Evolutionary conservation across 2,329 filamentous ascomycete genomes (phyloP).

Genomic region (Microsporum canis): DNA sequence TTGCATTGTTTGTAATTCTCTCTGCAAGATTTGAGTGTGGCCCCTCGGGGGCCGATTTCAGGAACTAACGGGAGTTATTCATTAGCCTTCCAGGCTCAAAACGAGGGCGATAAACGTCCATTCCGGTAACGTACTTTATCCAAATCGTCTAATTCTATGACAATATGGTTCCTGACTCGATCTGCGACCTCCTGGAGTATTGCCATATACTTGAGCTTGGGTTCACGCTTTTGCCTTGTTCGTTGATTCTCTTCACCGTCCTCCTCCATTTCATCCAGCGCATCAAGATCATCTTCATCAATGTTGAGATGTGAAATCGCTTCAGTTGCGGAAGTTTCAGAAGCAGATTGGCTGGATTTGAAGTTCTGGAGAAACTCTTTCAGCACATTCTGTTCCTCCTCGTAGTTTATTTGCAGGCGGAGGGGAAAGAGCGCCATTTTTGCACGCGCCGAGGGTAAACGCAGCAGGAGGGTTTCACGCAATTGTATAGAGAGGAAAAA

Average conservation of each 20-base stretch:
- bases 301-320: conserved; percentile 77
- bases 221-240: conserved; percentile 36
- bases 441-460: conserved; percentile 10
- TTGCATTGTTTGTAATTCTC: conserved; percentile 80
- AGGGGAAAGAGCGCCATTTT: conserved; percentile 78
- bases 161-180: conserved; percentile 61
- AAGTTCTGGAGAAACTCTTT: conserved; percentile 79
- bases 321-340: conserved; percentile 58
- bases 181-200: conserved; percentile 80
- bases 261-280: conserved; percentile 90
- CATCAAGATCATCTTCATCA: conserved; percentile 72
- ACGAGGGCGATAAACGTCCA: neutral
- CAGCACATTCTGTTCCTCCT: conserved; percentile 67
- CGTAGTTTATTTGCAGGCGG: conserved; percentile 72
- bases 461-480: neutral
- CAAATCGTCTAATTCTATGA: conserved; percentile 83
- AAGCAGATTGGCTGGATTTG: conserved; percentile 60
- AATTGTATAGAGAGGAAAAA: neutral
- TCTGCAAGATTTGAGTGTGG: conserved; percentile 57
- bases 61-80: conserved; percentile 48
- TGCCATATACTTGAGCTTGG: conserved; percentile 77
- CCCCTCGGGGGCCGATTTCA: conserved; percentile 56
- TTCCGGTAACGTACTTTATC: conserved; percentile 45
- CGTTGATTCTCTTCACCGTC: conserved; percentile 34
- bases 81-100: neutral